Percentiles rank a stretch among this genome's conserved stretches.
These are phyloP conservation scores for Aechmea fasciata DNA, from an alignment of 176 grass and related monocot genomes.

Conservation along the genomic window DNA sequence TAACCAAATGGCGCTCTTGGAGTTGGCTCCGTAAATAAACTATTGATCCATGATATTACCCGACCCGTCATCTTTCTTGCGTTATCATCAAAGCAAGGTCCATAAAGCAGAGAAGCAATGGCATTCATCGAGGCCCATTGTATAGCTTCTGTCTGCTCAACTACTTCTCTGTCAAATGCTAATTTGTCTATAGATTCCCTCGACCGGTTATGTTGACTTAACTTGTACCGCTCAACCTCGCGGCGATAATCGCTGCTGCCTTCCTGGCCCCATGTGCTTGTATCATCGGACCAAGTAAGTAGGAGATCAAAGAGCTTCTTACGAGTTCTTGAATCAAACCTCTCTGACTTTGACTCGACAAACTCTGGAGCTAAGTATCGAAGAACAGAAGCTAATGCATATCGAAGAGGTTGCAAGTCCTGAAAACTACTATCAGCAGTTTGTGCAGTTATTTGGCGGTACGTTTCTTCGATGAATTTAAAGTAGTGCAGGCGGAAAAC, in stretches of 20 bases:
- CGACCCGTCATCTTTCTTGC: conserved; percentile 79
- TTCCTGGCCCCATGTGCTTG: conserved; percentile 67
- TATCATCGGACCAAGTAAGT: conserved; percentile 89
- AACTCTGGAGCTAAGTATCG: conserved; percentile 93
- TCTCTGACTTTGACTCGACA: conserved; percentile 70
- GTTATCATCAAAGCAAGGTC: conserved; percentile 98
- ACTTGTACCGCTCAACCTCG: conserved; percentile 89
- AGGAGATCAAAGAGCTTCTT: conserved; percentile 88
- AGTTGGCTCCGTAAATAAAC: conserved; percentile 58
- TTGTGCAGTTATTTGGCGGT: conserved; percentile 45
- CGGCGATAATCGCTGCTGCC: conserved; percentile 53
- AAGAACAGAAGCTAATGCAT: conserved; percentile 76
- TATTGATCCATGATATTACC: conserved; percentile 81
- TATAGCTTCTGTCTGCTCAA: conserved; percentile 81
- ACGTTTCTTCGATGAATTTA: conserved; percentile 87
- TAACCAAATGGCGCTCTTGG: conserved; percentile 64
- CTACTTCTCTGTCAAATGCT: conserved; percentile 83
- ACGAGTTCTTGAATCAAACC: conserved; percentile 69
- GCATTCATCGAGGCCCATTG: conserved; percentile 96
- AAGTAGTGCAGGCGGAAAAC: conserved; percentile 69
- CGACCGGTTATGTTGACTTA: conserved; percentile 72
- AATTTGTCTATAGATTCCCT: conserved; percentile 95
- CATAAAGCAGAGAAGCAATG: conserved; percentile 87
- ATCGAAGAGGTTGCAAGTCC: conserved; percentile 81
- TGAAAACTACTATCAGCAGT: conserved; percentile 54